A percentile compares a stretch with the other conserved stretches of the same genome.
These are phyloP conservation scores for Panus rudis DNA, from an alignment of 768 basidiomycete genomes.

Conservation along the genomic window DNA sequence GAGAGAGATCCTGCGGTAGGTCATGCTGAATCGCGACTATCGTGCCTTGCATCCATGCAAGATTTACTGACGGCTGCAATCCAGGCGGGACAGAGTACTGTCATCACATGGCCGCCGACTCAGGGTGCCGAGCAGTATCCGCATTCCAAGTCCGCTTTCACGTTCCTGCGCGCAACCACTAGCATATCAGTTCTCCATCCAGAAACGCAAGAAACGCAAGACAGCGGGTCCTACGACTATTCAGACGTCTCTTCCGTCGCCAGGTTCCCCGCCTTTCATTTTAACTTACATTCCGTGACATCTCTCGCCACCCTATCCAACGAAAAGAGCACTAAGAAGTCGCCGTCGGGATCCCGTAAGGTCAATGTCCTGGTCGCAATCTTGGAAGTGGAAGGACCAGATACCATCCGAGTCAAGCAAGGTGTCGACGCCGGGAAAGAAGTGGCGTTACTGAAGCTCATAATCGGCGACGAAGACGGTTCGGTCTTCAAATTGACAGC, in stretches of 20 bases:
- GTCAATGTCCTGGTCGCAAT: conserved; percentile 56
- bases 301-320: conserved; percentile 34
- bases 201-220: conserved; percentile 36
- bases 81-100: conserved; percentile 42
- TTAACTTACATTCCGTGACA: conserved; percentile 55
- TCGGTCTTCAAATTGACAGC: conserved; percentile 65
- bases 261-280: conserved; percentile 68
- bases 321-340: conserved; percentile 13
- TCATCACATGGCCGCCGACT: conserved; percentile 57
- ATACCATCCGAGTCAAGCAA: conserved; percentile 57
- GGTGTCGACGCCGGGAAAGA: conserved; percentile 66
- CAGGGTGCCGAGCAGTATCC: conserved; percentile 7
- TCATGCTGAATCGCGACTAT: too few species aligned
- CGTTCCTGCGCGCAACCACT: conserved; percentile 15
- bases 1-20: neutral
- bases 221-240: conserved; percentile 43
- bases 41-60: too few species aligned
- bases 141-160: conserved; percentile 5
- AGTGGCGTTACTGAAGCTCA: conserved; percentile 59
- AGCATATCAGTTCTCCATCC: conserved; percentile 9
- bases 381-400: conserved; percentile 74
- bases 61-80: too few species aligned
- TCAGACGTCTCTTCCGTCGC: conserved; percentile 68
- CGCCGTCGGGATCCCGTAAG: conserved; percentile 34
- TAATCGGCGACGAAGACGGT: conserved; percentile 69